These are phyloP conservation scores for Cadophora gregata DNA, from an alignment of 2,329 filamentous ascomycete species.

Conservation along the genomic window DNA sequence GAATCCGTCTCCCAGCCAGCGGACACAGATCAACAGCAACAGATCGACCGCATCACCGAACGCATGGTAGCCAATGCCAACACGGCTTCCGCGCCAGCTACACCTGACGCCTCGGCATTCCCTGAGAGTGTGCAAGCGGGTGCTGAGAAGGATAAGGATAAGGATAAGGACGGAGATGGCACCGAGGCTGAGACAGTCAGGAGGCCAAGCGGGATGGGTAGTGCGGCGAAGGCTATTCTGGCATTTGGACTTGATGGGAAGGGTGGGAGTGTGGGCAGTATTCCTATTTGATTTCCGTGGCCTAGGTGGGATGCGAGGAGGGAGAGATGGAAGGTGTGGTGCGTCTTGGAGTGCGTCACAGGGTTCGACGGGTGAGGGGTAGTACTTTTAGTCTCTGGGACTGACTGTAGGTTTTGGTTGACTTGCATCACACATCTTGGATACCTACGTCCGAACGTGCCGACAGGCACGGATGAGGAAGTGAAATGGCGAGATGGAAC, in stretches of 20 bases:
- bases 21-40: conserved; percentile 12
- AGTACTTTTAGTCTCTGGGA: no score
- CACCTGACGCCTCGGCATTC: not conserved
- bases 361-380: no score
- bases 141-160: not conserved
- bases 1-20: not conserved
- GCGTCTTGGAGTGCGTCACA: no score
- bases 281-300: conserved; percentile 6
- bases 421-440: no score
- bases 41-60: conserved; percentile 30
- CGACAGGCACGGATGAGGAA: no score
- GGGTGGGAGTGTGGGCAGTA: conserved; percentile 10
- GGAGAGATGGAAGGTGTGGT: no score
- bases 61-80: conserved; percentile 35
- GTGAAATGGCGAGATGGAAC: no score
- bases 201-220: not conserved
- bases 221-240: conserved; percentile 15
- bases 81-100: conserved; percentile 6
- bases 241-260: conserved; percentile 19
- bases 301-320: no score
- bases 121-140: not conserved
- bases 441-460: no score
- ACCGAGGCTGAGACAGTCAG: not conserved
- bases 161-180: not conserved
- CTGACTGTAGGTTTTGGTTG: no score